These are phyloP conservation scores for Emergomyces orientalis DNA, from an alignment of 2,329 filamentous ascomycete species.

Conservation along the genomic window DNA sequence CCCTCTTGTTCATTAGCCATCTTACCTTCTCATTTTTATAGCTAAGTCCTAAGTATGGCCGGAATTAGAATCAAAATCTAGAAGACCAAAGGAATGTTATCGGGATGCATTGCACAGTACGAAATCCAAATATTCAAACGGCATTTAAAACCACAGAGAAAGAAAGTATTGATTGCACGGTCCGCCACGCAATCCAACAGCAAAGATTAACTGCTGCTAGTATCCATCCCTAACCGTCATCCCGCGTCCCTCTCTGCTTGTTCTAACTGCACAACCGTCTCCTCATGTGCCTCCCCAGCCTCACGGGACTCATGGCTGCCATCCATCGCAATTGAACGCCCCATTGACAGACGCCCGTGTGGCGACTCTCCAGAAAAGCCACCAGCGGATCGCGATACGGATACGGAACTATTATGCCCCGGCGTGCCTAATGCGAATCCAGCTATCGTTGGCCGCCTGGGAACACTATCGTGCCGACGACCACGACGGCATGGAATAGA, in stretches of 20 bases:
- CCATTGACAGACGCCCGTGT: neutral
- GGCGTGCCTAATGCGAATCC: neutral
- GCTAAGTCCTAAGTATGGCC: neutral
- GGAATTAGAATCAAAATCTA: no score
- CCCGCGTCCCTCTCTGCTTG: neutral
- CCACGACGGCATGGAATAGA: slow-evolving; percentile 4
- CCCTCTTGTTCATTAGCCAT: neutral
- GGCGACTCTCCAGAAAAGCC: neutral
- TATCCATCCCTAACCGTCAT: neutral
- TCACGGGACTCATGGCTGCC: neutral
- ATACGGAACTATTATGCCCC: neutral
- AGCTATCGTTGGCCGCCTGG: neutral
- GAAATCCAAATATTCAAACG: neutral
- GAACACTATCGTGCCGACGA: neutral
- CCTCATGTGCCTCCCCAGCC: neutral
- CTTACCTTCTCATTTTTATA: no score
- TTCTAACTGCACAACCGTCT: neutral
- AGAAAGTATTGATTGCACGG: neutral
- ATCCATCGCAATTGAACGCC: neutral
- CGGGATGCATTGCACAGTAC: neutral
- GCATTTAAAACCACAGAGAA: neutral
- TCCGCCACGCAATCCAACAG: neutral
- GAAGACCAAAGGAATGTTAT: neutral
- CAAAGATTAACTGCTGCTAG: neutral
- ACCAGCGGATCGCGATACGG: neutral